Base-by-base conservation (phyloP, 352 stramenopile genomes). In the Phytopythium vexans region DNA sequence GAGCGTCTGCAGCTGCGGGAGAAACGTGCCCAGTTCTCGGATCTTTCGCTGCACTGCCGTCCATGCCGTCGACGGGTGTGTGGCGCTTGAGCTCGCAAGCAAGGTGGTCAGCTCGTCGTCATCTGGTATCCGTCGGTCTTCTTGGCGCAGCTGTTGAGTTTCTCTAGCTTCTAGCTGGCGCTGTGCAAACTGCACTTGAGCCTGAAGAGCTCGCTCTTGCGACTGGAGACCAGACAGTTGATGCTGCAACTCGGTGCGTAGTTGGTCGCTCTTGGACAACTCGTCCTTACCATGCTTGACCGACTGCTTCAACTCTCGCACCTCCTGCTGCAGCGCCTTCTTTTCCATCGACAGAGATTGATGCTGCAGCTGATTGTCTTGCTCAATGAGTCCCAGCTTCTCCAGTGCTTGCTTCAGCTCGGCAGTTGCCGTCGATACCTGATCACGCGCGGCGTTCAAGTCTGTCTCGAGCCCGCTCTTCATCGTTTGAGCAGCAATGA, bases 1-100 rank as follows among this genome's bases (percentile, higher is more conserved):
- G 8, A 82, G 57, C 5, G 55, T 54, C 58, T 81, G 67, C 0
- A 88, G 53, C 9, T 82, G 55, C 11, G 67, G 58, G 2, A 86
- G 56, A 35, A 88, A 88, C 14, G 54, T 58, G 12, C 60, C 57
- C 3, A 88, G 45, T 32, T 60, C 54, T 6, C 47, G 54, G 12
- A 86, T 62, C 9, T 38, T 38, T 8, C 10, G 43, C 9, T 38
- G 35, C 27, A 49, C 43, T 8, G 21, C 32, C 11, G 31, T 38
- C 43, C 43, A 49, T 8, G 15, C 27, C 35, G 43, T 12, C 10
- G 27, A 11, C 15, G 41, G 41, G 40, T 1, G 42, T 14, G 3
- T 49, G 42, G 5, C 5, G n/a, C 21, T 14, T 46, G 41, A 46
- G 1, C 15, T 33, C 11, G 11, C 42, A 36, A 34, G 8, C 41